A percentile compares a stretch with the other conserved stretches of the same genome.
Evolutionary conservation across 257 asterid genomes (phyloP).

Genomic region (Petunia axillaris): DNA sequence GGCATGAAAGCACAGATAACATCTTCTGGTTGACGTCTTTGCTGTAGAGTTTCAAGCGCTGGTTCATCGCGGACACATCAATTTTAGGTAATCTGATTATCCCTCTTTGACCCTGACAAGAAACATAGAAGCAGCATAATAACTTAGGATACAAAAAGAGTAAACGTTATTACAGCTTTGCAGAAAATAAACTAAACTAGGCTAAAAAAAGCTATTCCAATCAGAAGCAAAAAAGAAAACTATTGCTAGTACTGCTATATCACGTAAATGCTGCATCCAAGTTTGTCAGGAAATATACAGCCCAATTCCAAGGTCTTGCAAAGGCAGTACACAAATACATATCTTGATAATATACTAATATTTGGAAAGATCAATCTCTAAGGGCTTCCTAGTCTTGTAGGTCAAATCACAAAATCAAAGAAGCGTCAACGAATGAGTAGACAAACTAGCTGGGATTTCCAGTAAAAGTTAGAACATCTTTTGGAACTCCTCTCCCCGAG

Average conservation of each 20-base stretch:
- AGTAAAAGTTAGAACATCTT: background rate
- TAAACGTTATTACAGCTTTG: background rate
- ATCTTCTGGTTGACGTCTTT: slow-evolving; percentile 25
- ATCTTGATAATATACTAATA: background rate
- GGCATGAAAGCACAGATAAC: slow-evolving; percentile 19
- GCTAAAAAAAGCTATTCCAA: background rate
- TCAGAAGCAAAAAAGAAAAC: background rate
- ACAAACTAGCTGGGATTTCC: background rate
- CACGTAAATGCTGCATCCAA: background rate
- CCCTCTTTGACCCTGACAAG: slow-evolving; percentile 28
- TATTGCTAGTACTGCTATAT: background rate
- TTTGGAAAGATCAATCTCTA: background rate
- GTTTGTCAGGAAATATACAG: background rate
- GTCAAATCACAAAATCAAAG: background rate
- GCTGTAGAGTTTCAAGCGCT: slow-evolving; percentile 17
- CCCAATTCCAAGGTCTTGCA: background rate
- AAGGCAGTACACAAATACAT: background rate
- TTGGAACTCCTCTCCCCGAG: too few relatives aligned
- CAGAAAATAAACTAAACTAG: slow-evolving; percentile 2
- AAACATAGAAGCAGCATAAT: background rate
- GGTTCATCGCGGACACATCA: slow-evolving; percentile 16
- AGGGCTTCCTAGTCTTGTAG: background rate
- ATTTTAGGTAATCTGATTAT: background rate
- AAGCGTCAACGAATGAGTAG: background rate
- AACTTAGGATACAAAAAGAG: background rate